Evolutionary conservation across 2,329 filamentous ascomycete species (phyloP).

Genomic region (Diaporthe capsici): DNA sequence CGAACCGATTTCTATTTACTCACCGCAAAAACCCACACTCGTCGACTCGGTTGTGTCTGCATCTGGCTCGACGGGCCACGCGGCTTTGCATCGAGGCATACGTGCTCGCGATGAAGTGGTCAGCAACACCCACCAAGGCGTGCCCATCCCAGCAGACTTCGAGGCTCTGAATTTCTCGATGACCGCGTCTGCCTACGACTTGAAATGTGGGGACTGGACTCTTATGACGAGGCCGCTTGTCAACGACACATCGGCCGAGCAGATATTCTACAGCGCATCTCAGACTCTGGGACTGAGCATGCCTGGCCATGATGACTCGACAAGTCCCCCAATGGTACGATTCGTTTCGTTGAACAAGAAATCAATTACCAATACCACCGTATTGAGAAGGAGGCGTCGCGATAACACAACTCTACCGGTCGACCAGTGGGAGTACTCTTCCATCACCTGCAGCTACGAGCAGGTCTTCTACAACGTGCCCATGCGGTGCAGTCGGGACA

Average conservation of each 20-base stretch:
- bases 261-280: constrained; percentile 26
- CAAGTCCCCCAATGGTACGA: neutral
- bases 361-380: neutral
- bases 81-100: neutral
- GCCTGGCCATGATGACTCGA: neutral
- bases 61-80: neutral
- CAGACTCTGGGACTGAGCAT: constrained; percentile 31
- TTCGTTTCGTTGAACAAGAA: constrained; percentile 38
- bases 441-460: constrained; percentile 40
- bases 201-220: constrained; percentile 40
- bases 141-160: neutral
- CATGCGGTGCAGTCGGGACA: constrained; percentile 31
- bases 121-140: neutral
- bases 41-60: neutral
- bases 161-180: constrained; percentile 37
- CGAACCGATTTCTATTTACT: neutral
- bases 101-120: neutral
- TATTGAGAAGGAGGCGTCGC: neutral
- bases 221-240: constrained; percentile 22
- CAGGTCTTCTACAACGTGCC: constrained; percentile 38
- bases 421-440: constrained; percentile 40
- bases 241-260: neutral
- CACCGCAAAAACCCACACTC: neutral
- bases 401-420: neutral
- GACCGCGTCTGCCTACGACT: constrained; percentile 39